Evolutionary conservation across 192 early-diverging fungal genomes (phyloP), one percentile per base, ranked within the genome.

Genomic region (Mortierella alpina): DNA sequence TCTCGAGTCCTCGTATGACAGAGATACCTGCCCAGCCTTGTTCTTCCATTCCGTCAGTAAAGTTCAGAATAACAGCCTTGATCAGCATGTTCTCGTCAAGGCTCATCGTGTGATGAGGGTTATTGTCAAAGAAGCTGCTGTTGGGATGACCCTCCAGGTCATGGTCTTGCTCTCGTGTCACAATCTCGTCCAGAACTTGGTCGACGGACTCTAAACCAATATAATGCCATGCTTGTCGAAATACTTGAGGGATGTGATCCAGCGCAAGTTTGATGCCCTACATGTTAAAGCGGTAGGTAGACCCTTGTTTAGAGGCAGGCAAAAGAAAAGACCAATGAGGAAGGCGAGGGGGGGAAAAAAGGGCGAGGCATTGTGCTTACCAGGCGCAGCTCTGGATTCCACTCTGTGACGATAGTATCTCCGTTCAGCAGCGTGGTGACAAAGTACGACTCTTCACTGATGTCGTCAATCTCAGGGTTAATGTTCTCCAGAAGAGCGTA

Each of bases 41-140:
- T 2, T 59, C 59, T 17, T 79, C 76, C 76, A 79, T 72, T 7
- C 76, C 76, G 15, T 79, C 76, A 6, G 59, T 57, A 20, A 79
- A 72, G 20, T 72, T 79, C 39, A 72, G 48, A 40, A 79, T 48
- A 17, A 79, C 76, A 7, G 75, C 23, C n/a, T 75, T 68, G 73
- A 75, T 64, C 41, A 52, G 49, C 7, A 65, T 50, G 6, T 66
- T 12, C 14, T 62, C 20, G 12, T 42, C 59, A 41, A 42, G 42
- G 31, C 31, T 31, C 31, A 31, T 31, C 10, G 48, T 18, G 22
- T 9, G 41, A 5, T 50, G 46, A 11, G n/a, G 1, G 47, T 50
- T 44, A 23, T 20, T 56, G 13, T 56, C 22, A 9, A 9, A n/a
- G 54, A 10, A 20, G 17, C 22, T 56, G 49, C 23, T 31, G 6